These are phyloP conservation scores for Penicillium sp. DNA, from an alignment of 2,329 filamentous ascomycete species.

Conservation along the genomic window DNA sequence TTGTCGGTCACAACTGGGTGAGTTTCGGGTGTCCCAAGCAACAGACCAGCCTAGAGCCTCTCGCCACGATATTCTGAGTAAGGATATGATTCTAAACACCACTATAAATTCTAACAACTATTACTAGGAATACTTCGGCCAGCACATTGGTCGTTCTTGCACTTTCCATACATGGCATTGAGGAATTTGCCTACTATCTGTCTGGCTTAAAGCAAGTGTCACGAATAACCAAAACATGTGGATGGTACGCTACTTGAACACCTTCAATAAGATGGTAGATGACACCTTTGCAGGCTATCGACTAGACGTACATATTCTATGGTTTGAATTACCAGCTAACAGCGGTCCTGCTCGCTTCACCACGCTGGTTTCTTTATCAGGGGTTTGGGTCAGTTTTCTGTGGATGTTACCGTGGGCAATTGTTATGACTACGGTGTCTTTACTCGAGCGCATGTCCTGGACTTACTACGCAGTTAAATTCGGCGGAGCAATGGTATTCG, in stretches of 20 bases:
- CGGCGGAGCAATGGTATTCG: constrained; percentile 2
- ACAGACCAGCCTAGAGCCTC: constrained; percentile 2
- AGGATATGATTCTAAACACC: constrained; percentile 1
- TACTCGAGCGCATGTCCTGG: background rate
- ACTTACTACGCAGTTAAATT: constrained; percentile 5
- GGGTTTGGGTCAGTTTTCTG: constrained; percentile 2
- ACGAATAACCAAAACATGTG: constrained; percentile 65
- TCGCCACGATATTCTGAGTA: constrained; percentile 19
- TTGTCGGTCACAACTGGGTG: constrained; percentile 67
- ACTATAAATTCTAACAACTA: background rate
- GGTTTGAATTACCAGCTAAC: constrained; percentile 51
- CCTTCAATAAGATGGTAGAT: constrained; percentile 53
- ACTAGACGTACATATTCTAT: constrained; percentile 18
- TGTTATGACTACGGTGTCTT: constrained; percentile 1
- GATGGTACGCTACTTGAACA: constrained; percentile 32
- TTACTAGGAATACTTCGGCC: constrained; percentile 48
- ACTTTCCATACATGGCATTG: constrained; percentile 58
- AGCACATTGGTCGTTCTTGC: constrained; percentile 54
- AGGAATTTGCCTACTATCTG: constrained; percentile 62
- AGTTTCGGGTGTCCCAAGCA: constrained; percentile 26
- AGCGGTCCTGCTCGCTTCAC: constrained; percentile 60
- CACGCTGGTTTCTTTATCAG: constrained; percentile 59
- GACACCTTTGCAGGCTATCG: constrained; percentile 4
- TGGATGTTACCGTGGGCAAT: constrained; percentile 8
- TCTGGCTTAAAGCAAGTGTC: constrained; percentile 58